Evolutionary conservation across 1,139 yeast species (phyloP).

Genomic region (Blastobotrys serpentis): DNA sequence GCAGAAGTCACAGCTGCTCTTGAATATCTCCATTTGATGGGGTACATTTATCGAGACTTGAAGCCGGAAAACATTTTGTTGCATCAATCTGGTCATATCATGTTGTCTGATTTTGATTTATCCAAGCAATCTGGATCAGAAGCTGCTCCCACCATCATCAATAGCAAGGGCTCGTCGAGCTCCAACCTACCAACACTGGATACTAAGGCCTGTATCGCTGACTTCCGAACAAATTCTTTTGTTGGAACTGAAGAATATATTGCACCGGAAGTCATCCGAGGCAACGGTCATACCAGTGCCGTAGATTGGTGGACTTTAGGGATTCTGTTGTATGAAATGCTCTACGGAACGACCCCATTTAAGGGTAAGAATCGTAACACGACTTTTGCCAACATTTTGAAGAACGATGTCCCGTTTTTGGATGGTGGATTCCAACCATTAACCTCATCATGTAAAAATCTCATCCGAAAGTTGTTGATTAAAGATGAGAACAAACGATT

Average conservation of each 20-base stretch:
- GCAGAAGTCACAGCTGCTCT: conserved; percentile 97
- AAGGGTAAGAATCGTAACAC: conserved; percentile 85
- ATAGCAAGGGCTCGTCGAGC: conserved; percentile 34
- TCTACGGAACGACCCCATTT: conserved; percentile 93
- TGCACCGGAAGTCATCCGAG: conserved; percentile 96
- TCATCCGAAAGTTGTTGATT: conserved; percentile 75
- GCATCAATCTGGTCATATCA: conserved; percentile 95
- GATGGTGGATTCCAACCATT: conserved; percentile 50
- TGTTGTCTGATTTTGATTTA: conserved; percentile 94
- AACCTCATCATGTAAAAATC: conserved; percentile 70
- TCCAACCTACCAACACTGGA: conserved; percentile 53
- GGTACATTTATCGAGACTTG: conserved; percentile 90
- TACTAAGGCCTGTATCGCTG: conserved; percentile 92
- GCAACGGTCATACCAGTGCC: conserved; percentile 95
- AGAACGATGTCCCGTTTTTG: conserved; percentile 75
- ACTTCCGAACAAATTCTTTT: conserved; percentile 93
- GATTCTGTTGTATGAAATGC: conserved; percentile 86
- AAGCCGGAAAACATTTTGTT: conserved; percentile 92
- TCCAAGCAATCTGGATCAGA: conserved; percentile 81
- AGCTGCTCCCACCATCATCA: conserved; percentile 47
- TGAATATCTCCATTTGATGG: conserved; percentile 94
- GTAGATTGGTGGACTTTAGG: conserved; percentile 99
- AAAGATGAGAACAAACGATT: conserved; percentile 86
- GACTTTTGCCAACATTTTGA: conserved; percentile 84
- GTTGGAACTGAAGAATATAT: conserved; percentile 98